Evolutionary conservation across 169 alveolate genomes (phyloP).

Genomic region (Cryptosporidium canis): DNA sequence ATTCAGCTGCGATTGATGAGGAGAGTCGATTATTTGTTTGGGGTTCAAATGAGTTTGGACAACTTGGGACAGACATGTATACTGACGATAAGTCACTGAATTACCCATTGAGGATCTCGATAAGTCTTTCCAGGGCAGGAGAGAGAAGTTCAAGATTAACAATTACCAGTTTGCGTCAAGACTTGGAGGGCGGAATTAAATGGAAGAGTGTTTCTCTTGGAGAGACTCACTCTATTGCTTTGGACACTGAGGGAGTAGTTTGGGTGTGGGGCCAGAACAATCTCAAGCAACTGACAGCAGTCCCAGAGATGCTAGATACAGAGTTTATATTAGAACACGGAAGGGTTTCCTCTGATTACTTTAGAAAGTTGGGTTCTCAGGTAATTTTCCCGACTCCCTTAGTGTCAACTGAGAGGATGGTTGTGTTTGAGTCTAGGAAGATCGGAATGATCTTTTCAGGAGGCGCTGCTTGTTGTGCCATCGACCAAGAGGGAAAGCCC

Average conservation of each 20-base stretch:
- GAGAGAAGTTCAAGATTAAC: neutral
- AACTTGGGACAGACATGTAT: conserved; percentile 24
- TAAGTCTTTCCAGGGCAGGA: neutral
- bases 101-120: conserved; percentile 1
- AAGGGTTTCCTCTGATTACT: neutral
- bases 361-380: neutral
- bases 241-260: conserved; percentile 33
- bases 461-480: conserved; percentile 53
- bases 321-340: conserved; percentile 1
- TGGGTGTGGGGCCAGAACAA: conserved; percentile 73
- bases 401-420: neutral
- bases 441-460: conserved; percentile 33
- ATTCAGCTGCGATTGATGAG: conserved; percentile 46
- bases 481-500: conserved; percentile 54
- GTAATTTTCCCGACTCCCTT: conserved; percentile 49
- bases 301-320: conserved; percentile 5
- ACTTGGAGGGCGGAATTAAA: neutral
- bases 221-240: conserved; percentile 55
- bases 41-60: conserved; percentile 71
- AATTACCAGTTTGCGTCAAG: neutral
- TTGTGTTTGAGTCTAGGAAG: conserved; percentile 10
- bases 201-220: conserved; percentile 55
- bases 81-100: neutral
- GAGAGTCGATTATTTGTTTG: conserved; percentile 29
- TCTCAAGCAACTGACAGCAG: conserved; percentile 43